phyloP scores from a whole-genome alignment of 257 asterid species.

The Cinchona pubescens region DNA sequence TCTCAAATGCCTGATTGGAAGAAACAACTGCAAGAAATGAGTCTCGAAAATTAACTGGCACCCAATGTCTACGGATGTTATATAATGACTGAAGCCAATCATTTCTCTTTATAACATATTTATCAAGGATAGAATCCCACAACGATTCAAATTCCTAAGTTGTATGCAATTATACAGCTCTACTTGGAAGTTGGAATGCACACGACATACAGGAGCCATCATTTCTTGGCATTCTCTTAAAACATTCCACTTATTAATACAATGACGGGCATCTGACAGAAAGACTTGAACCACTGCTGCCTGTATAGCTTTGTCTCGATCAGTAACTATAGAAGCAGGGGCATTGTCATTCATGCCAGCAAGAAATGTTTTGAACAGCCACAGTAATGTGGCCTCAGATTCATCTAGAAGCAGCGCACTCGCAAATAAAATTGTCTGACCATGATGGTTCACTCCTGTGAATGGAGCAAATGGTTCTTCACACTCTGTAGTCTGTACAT shows the following conservation, averaged over 20 bases:
- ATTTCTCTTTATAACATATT: slow-evolving; percentile 65
- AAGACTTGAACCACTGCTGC: slow-evolving; percentile 66
- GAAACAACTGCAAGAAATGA: slow-evolving; percentile 65
- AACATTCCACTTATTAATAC: slow-evolving; percentile 74
- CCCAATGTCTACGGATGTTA: slow-evolving; percentile 74
- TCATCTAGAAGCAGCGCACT: slow-evolving; percentile 84
- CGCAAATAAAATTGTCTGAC: slow-evolving; percentile 76
- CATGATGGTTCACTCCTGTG: slow-evolving; percentile 94
- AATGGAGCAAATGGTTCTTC: slow-evolving; percentile 80
- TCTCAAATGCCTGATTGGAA: slow-evolving; percentile 49
- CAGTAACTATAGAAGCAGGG: slow-evolving; percentile 73
- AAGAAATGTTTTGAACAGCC: slow-evolving; percentile 85
- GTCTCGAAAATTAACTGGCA: slow-evolving; percentile 80
- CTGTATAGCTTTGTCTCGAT: slow-evolving; percentile 56
- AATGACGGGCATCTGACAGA: slow-evolving; percentile 64
- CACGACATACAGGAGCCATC: slow-evolving; percentile 59
- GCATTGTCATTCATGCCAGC: slow-evolving; percentile 69
- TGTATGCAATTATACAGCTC: slow-evolving; percentile 84
- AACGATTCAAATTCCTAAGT: slow-evolving; percentile 77
- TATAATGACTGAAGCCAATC: slow-evolving; percentile 89
- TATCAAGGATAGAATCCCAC: slow-evolving; percentile 67
- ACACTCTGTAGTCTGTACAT: slow-evolving; percentile 54
- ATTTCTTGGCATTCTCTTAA: slow-evolving; percentile 77
- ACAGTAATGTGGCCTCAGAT: slow-evolving; percentile 73
- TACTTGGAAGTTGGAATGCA: slow-evolving; percentile 69